Conservation (phyloP, 2,329 filamentous ascomycete species). For the Xylariaceae sp. region DNA sequence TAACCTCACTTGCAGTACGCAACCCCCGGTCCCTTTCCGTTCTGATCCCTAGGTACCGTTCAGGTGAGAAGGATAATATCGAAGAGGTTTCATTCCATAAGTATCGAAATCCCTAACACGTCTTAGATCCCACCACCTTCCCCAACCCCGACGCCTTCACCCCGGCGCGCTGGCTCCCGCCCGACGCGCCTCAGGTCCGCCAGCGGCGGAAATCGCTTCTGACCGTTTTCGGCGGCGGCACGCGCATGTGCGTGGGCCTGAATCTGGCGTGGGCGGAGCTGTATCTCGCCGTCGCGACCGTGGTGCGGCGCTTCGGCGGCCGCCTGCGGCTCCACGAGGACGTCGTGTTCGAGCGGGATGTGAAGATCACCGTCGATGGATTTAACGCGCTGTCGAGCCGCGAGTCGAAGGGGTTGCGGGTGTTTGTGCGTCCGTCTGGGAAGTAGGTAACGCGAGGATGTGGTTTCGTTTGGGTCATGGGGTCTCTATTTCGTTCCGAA, state of each 20-base stretch:
- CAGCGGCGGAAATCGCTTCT: constrained; percentile 1
- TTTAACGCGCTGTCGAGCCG: background rate
- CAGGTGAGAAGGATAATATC: no score
- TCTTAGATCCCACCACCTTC: background rate
- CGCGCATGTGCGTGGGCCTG: constrained; percentile 8
- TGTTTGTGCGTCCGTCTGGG: background rate
- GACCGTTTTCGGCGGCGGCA: constrained; percentile 6
- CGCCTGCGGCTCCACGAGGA: background rate
- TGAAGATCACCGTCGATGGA: constrained; percentile 2
- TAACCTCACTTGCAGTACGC: background rate
- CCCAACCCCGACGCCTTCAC: background rate
- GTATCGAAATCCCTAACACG: background rate
- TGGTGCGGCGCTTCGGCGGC: constrained; percentile 1
- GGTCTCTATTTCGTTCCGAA: no score
- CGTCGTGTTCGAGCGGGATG: background rate
- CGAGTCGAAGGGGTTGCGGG: background rate
- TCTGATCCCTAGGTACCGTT: background rate
- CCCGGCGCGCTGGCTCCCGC: constrained; percentile 6
- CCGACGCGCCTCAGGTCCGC: background rate
- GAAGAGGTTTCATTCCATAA: no score
- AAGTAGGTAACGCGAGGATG: background rate
- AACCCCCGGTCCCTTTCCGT: background rate
- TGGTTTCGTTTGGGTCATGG: background rate
- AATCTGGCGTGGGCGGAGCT: constrained; percentile 10
- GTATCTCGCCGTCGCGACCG: constrained; percentile 1